A percentile compares a stretch with the other conserved stretches of the same genome.
Conservation (phyloP, 192 early-diverging fungal genomes). For the Mortierella claussenii region DNA sequence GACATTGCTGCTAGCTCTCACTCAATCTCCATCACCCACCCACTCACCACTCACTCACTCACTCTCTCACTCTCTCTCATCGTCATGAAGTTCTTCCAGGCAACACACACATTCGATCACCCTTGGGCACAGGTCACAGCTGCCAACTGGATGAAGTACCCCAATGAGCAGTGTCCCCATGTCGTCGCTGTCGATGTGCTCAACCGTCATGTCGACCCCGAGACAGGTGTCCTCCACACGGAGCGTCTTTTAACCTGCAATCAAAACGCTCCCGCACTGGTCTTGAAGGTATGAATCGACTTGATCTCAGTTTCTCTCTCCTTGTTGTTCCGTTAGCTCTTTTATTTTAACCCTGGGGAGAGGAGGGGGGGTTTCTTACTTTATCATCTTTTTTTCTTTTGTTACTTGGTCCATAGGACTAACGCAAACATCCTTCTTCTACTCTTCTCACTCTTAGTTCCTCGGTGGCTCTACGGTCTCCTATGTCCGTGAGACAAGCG, state of each 20-base stretch:
- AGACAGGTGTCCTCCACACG: conserved; percentile 86
- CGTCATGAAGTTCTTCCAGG: conserved; percentile 91
- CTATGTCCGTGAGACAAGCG: conserved; percentile 92
- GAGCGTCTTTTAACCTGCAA: conserved; percentile 91
- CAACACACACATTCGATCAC: conserved; percentile 81
- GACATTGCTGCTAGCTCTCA: too few species aligned
- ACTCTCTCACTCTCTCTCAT: too few species aligned
- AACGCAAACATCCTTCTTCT: conserved; percentile 13
- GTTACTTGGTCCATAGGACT: background rate
- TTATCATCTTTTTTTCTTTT: background rate
- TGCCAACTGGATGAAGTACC: conserved; percentile 98
- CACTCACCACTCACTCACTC: too few species aligned
- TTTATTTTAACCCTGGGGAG: background rate
- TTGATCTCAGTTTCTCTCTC: background rate
- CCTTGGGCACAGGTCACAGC: conserved; percentile 84
- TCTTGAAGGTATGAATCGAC: conserved; percentile 59
- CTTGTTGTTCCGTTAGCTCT: background rate
- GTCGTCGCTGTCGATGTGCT: conserved; percentile 93
- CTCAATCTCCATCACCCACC: too few species aligned
- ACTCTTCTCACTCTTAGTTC: conserved; percentile 49
- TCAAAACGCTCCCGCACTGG: conserved; percentile 86
- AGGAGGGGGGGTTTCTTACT: too few species aligned
- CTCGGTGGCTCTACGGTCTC: conserved; percentile 74
- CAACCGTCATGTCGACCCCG: conserved; percentile 80
- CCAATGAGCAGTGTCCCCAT: conserved; percentile 92